Base-by-base conservation (phyloP, 2,329 filamentous ascomycete genomes). In the Verticillium nonalfalfae region DNA sequence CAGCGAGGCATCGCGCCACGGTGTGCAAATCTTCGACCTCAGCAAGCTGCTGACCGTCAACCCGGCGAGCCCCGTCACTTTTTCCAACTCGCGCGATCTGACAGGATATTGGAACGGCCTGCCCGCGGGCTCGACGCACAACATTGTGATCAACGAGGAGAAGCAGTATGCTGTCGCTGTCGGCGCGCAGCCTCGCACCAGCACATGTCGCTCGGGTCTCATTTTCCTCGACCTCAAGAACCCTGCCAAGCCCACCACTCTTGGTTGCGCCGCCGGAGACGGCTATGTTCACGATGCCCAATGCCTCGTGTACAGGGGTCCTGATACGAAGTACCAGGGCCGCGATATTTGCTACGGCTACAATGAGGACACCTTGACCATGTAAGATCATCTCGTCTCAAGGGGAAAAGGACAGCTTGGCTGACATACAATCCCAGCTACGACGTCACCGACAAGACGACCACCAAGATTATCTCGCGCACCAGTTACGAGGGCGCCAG, bases 21-120 rank as follows among this genome's bases (percentile, higher is more conserved):
- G 82, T 57, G 77, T 88, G 26, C 85, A 88, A 69, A 81, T 88
- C 68, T 88, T 88, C 66, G 85, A 88, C 68, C 78, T 87, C 77
- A 82, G 75, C 66, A 86, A 73, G 74, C 76, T 85, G 2, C 69
- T 80, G 36, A 70, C 70, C 31, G 66, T 84, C 56, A 71, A 81
- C 66, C 73, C 76, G 1, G 68, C 75, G 5, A 72, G 70, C 15
- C 76, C 72, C 36, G 69, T 68, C 60, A 66, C 64, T n/a, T 78
- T 76, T 56, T 68, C 67, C 65, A 70, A 68, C n/a, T 66, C 68
- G 52, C 67, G 65, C 4, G 76, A 77, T 14, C 68, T 78, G 2
- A 73, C 74, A 0, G 72, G 72, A 1, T 72, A 71, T 63, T 78
- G 73, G 65, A 68, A 63, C 7, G 70, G 70, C 63, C 71, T 63